These are phyloP conservation scores for Amanita inopinata DNA, from an alignment of 768 basidiomycete genomes.

Conservation along the genomic window DNA sequence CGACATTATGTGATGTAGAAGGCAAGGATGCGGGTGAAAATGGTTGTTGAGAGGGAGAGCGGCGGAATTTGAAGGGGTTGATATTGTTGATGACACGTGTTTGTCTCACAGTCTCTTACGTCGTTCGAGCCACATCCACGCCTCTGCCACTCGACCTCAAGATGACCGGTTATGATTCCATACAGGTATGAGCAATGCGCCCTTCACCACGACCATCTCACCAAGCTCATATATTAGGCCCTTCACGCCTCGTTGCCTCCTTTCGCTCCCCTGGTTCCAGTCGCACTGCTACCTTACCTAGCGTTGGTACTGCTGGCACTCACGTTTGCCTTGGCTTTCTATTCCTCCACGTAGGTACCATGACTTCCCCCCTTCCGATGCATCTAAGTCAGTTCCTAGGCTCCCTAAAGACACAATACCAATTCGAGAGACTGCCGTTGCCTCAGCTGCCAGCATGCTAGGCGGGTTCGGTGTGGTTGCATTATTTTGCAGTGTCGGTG, in stretches of 20 bases:
- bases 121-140: conserved; percentile 22
- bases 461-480: conserved; percentile 87
- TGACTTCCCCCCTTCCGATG: conserved; percentile 9
- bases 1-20: conserved; percentile 70
- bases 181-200: conserved; percentile 41
- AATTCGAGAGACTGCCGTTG: conserved; percentile 59
- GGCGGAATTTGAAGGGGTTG: conserved; percentile 22
- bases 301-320: conserved; percentile 62
- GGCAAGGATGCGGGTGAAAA: conserved; percentile 18
- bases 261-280: conserved; percentile 64
- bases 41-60: conserved; percentile 17
- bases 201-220: conserved; percentile 1
- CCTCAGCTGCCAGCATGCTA: conserved; percentile 62
- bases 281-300: conserved; percentile 58
- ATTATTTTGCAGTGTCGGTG: conserved; percentile 78
- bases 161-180: conserved; percentile 48
- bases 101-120: conserved; percentile 40
- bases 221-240: conserved; percentile 25
- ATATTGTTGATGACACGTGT: conserved; percentile 58
- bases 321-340: conserved; percentile 83
- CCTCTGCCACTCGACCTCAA: conserved; percentile 17
- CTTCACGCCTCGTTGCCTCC: conserved; percentile 59
- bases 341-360: conserved; percentile 69
- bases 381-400: conserved; percentile 37
- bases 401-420: conserved; percentile 63